Evolutionary conservation across 352 stramenopile species (phyloP).

Genomic region (Phytopythium cucurbitacearum): DNA sequence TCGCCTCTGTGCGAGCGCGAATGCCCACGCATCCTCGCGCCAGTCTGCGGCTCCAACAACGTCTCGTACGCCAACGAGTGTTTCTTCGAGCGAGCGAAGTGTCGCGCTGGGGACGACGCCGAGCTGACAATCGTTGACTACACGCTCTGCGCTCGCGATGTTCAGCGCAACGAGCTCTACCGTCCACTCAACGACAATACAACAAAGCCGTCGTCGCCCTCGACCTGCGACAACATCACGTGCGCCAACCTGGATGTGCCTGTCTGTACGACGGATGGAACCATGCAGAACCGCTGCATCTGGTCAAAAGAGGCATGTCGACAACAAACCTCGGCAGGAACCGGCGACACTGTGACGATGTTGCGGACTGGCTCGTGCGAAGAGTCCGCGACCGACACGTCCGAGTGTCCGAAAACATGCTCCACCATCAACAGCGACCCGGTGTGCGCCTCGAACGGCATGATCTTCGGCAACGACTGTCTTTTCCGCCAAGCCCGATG

Average conservation of each 20-base stretch:
- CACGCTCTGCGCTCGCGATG: slow-evolving; percentile 26
- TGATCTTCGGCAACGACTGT: slow-evolving; percentile 53
- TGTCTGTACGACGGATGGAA: slow-evolving; percentile 43
- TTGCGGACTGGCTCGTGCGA: slow-evolving; percentile 25
- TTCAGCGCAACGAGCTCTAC: slow-evolving; percentile 22
- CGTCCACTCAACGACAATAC: too few species aligned
- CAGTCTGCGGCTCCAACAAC: slow-evolving; percentile 40
- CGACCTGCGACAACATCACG: slow-evolving; percentile 18
- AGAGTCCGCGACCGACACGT: slow-evolving; percentile 7
- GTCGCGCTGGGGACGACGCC: slow-evolving; percentile 7
- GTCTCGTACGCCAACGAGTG: slow-evolving; percentile 50
- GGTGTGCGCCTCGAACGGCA: slow-evolving; percentile 46
- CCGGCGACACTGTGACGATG: slow-evolving; percentile 11
- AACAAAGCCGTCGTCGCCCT: slow-evolving; percentile 10
- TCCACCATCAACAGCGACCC: slow-evolving; percentile 30
- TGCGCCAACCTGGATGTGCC: slow-evolving; percentile 40
- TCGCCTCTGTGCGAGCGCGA: slow-evolving; percentile 14
- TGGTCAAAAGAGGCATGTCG: slow-evolving; percentile 27
- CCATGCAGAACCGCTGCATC: slow-evolving; percentile 44
- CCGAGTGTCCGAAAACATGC: slow-evolving; percentile 20
- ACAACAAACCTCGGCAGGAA: slow-evolving; percentile 1
- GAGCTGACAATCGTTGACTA: slow-evolving; percentile 13
- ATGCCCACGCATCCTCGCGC: slow-evolving; percentile 32
- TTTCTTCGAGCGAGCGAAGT: slow-evolving; percentile 48
- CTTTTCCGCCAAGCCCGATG: slow-evolving; percentile 48